Evolutionary conservation across 2,329 filamentous ascomycete species (phyloP).

Genomic region (Penicillium sp.): DNA sequence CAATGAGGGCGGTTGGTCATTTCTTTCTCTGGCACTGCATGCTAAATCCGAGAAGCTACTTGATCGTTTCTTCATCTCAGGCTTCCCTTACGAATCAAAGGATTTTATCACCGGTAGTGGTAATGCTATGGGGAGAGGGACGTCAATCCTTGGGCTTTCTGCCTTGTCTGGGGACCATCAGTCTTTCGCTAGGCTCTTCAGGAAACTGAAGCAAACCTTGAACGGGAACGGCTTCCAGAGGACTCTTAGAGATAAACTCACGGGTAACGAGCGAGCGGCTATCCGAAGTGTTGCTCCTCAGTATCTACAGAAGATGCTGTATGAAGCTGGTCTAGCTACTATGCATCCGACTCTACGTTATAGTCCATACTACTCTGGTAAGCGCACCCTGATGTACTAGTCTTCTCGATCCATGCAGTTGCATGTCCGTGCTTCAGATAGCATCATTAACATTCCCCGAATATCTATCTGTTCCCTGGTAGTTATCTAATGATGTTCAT

Average conservation of each 20-base stretch:
- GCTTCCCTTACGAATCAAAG: not conserved
- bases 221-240: not conserved
- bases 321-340: not conserved
- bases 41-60: not conserved
- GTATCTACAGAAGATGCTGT: not conserved
- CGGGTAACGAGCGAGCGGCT: not conserved
- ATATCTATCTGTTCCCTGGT: not conserved
- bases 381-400: not conserved
- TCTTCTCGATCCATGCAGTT: not conserved
- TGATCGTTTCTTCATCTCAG: not conserved
- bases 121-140: not conserved
- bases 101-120: not conserved
- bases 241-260: not conserved
- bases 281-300: slow-evolving; percentile 1
- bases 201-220: not conserved
- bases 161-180: not conserved
- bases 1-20: slow-evolving; percentile 18
- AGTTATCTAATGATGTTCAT: not conserved
- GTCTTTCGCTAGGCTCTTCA: not conserved
- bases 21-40: slow-evolving; percentile 8
- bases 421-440: not conserved
- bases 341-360: not conserved
- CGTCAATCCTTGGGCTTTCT: not conserved
- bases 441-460: not conserved
- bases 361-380: not conserved